A percentile compares a stretch with the other conserved stretches of the same genome.
Conservation (phyloP, 441 rosid genomes). For the Kokia cookei region DNA sequence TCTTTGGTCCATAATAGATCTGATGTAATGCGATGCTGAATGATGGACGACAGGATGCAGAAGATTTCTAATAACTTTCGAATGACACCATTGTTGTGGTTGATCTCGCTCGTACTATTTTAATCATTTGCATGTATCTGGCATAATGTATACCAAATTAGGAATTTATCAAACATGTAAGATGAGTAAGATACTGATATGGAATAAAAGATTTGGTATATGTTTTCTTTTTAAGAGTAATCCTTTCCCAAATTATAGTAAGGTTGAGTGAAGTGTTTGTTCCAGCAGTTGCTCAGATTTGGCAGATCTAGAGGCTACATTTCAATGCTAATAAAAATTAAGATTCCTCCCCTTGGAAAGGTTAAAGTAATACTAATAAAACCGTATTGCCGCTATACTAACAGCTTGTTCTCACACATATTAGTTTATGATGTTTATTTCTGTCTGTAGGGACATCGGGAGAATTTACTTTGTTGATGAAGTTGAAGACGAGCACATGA, state of each 20-base stretch:
- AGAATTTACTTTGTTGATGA: conserved; percentile 58
- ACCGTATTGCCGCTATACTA: too few relatives aligned
- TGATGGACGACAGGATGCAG: too few relatives aligned
- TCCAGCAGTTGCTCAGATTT: background rate
- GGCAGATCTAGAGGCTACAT: background rate
- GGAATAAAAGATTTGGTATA: background rate
- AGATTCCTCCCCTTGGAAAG: too few relatives aligned
- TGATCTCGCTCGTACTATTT: too few relatives aligned
- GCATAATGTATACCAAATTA: background rate
- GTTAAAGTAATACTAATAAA: too few relatives aligned
- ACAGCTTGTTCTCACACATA: background rate
- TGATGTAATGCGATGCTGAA: too few relatives aligned
- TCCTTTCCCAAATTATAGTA: background rate
- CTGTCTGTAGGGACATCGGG: conserved; percentile 44
- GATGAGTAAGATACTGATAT: background rate
- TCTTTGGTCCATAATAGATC: too few relatives aligned
- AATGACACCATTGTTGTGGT: background rate
- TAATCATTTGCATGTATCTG: background rate
- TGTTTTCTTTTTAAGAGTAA: background rate
- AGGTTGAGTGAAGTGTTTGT: background rate
- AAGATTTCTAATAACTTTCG: too few relatives aligned
- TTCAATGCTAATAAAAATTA: too few relatives aligned
- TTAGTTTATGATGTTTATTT: conserved; percentile 7
- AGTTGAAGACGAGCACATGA: conserved; percentile 44
- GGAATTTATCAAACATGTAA: background rate